A percentile compares a stretch with the other conserved stretches of the same genome.
phyloP scores from a whole-genome alignment of 352 stramenopile genomes.

The Phytophthora pseudosyringae region DNA sequence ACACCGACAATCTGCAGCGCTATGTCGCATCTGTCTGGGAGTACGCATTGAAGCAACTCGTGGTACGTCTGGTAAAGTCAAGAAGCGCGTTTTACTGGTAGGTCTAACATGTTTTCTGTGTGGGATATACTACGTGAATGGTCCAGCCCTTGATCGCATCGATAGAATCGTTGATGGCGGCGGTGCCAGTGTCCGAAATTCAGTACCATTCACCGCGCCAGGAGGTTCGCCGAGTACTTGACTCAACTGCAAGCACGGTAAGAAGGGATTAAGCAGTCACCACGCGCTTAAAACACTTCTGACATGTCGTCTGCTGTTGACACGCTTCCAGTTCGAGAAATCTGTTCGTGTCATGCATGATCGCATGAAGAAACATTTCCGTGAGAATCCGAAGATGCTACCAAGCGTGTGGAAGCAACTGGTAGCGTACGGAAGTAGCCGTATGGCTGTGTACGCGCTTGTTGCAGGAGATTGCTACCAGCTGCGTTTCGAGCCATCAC shows the following conservation, averaged over 20 bases:
- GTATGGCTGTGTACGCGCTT: constrained; percentile 54
- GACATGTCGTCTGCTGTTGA: constrained; percentile 7
- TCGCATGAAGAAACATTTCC: constrained; percentile 80
- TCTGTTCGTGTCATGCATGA: constrained; percentile 71
- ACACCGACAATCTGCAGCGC: constrained; percentile 46
- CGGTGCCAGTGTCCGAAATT: constrained; percentile 65
- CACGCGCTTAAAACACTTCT: not conserved
- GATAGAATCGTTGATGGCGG: constrained; percentile 62
- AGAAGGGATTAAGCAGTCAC: not conserved
- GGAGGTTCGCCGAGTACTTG: constrained; percentile 58
- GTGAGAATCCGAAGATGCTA: constrained; percentile 53
- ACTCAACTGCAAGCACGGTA: constrained; percentile 52
- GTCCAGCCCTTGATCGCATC: constrained; percentile 54
- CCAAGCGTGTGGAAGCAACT: constrained; percentile 64
- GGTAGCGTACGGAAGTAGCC: constrained; percentile 44
- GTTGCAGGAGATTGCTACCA: constrained; percentile 70
- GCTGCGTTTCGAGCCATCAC: constrained; percentile 55
- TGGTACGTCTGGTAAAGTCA: constrained; percentile 27
- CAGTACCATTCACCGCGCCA: constrained; percentile 71
- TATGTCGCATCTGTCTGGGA: constrained; percentile 74
- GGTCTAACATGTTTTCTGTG: not conserved
- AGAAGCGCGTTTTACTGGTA: not conserved
- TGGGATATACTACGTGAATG: not conserved
- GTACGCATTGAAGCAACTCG: constrained; percentile 73
- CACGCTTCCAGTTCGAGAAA: constrained; percentile 60